Conservation (phyloP, 1,284 basidiomycete species). For the Pyrrhoderma lamaoense region DNA sequence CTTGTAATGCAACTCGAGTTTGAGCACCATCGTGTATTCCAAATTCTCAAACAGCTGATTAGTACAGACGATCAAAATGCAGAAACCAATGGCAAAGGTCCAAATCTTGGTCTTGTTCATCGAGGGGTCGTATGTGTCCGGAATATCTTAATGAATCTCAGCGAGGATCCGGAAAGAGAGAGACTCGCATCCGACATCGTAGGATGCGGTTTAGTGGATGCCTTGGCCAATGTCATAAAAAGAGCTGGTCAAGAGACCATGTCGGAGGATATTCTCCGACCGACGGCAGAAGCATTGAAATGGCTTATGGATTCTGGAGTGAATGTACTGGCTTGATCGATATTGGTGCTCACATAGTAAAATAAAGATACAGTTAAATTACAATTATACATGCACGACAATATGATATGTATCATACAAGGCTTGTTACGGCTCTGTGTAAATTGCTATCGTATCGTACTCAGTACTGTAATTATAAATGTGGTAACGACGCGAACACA, state of each 20-base stretch:
- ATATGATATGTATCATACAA: no score
- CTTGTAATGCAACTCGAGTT: constrained; percentile 55
- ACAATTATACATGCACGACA: no score
- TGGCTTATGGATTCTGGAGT: constrained; percentile 22
- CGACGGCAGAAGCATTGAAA: constrained; percentile 38
- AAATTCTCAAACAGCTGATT: constrained; percentile 57
- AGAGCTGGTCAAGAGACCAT: constrained; percentile 18
- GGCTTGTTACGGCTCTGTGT: no score
- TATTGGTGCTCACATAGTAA: constrained; percentile 20
- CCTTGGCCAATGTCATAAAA: constrained; percentile 40
- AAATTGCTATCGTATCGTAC: neutral
- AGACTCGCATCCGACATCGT: constrained; percentile 42
- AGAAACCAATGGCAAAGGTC: constrained; percentile 34
- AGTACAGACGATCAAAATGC: no score
- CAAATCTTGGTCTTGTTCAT: constrained; percentile 60
- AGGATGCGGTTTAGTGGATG: constrained; percentile 41
- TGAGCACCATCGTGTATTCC: constrained; percentile 52
- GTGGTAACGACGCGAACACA: constrained; percentile 4
- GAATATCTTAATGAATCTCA: constrained; percentile 50
- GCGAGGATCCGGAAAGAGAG: constrained; percentile 32
- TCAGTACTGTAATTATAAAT: neutral
- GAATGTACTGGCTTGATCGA: constrained; percentile 28
- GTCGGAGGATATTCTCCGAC: constrained; percentile 31
- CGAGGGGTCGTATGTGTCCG: constrained; percentile 66
- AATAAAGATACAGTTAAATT: no score